Base-by-base conservation (phyloP, 176 grass and related monocot species). In the Aegilops tauschii region DNA sequence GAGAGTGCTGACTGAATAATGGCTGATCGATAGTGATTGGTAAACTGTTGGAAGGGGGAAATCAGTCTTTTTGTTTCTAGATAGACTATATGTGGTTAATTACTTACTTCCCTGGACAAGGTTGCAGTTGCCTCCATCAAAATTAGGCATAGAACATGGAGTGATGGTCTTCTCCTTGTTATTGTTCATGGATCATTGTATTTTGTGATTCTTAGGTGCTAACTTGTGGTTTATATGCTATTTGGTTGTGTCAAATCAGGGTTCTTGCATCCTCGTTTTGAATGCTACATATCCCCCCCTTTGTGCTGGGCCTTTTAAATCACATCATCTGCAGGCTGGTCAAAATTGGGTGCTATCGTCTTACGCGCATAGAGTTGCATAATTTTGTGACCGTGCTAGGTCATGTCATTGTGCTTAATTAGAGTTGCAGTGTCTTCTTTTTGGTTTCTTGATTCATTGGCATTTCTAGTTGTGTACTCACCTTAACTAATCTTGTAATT, bases 201-300 rank as follows among this genome's bases (percentile, higher is more conserved):
- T 77, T 80, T 71, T 70, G 37, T 65, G 69, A 44, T 75, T 31
- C 32, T 77, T 91, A 85, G 82, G 54, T 78, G 86, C 90, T 91
- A 85, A 91, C 90, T 88, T 82, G 13, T 47, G 59, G 13, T 12
- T 75, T 87, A 83, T 91, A 85, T 91, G 78, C 70, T 88, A 85
- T 81, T 31, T 8, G 16, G 81, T 88, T 52, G 17, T 91, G 70
- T 65, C 84, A 65, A 82, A 76, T 82, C 61, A 47, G 50, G 9
- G 25, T 62, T 40, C 34, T 63, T 91, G 76, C 49, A 65, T 76
- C 30, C 81, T 32, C 36, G 47, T 56, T 74, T 8, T 64, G 31
- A 69, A 80, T 84, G 52, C 3, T 71, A 63, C 52, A 23, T 31
- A 50, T 63, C n/a, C 34, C 20, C 44, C 14, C 14, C 14, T 17